Percentiles rank a stretch among this genome's conserved stretches.
Conservation (phyloP, 768 basidiomycete species). For the Heimioporus sp. region DNA sequence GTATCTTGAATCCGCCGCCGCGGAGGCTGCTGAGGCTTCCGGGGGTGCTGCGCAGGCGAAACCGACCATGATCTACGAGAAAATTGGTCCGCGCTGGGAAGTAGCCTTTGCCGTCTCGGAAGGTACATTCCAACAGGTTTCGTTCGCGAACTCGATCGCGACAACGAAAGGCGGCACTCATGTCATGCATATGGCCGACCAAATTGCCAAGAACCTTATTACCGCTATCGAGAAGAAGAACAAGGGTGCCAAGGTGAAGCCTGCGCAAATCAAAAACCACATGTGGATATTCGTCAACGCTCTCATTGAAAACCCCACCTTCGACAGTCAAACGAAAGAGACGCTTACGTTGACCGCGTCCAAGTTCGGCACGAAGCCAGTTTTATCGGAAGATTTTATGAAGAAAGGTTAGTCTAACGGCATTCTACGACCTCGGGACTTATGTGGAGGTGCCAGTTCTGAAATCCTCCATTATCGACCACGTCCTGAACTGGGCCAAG, state of each 20-base stretch:
- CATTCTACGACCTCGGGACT: not conserved
- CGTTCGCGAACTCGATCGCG: conserved; percentile 96
- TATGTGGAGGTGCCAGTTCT: conserved; percentile 48
- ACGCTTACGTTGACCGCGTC: conserved; percentile 80
- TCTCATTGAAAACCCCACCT: conserved; percentile 94
- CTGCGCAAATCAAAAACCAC: conserved; percentile 92
- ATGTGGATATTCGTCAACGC: conserved; percentile 99
- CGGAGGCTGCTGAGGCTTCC: conserved; percentile 63
- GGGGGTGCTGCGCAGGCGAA: conserved; percentile 81
- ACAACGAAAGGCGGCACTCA: conserved; percentile 97
- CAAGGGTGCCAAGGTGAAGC: conserved; percentile 92
- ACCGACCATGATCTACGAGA: conserved; percentile 79
- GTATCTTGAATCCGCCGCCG: conserved; percentile 78
- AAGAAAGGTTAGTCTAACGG: conserved; percentile 74
- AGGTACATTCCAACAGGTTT: conserved; percentile 89
- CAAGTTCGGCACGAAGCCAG: conserved; percentile 90
- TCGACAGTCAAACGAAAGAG: conserved; percentile 99
- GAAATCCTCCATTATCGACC: conserved; percentile 88
- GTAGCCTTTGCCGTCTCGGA: conserved; percentile 94
- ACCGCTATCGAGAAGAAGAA: conserved; percentile 92
- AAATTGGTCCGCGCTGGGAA: conserved; percentile 84
- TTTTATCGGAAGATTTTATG: conserved; percentile 86
- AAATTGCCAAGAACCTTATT: conserved; percentile 83
- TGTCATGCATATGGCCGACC: conserved; percentile 80
- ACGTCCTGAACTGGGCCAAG: conserved; percentile 93